Evolutionary conservation across 352 stramenopile species (phyloP), one percentile per base, ranked within the genome.

Genomic region (Pythium coloratum): DNA sequence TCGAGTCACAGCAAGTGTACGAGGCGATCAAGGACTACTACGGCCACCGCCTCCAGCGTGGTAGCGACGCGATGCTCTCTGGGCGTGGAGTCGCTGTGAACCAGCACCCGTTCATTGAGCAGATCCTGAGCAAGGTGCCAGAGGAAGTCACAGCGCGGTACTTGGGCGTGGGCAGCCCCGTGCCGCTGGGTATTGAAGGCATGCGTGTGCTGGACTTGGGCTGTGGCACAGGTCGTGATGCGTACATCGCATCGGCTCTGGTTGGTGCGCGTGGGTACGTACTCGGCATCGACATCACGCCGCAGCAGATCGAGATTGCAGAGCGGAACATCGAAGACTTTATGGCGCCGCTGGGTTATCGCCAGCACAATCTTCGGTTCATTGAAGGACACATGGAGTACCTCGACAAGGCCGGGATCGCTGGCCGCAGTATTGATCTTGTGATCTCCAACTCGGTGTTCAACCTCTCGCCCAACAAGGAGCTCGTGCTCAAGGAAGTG

Each of bases 391-490:
- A 92, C 46, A 92, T 97, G 63, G 91, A 98, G 71, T 82, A 86
- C 20, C 78, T 98, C n/a, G 77, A 86, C 44, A 77, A 95, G 54
- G 78, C 94, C 6, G 80, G 73, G 1, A 71, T 97, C n/a, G 77
- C 81, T 20, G 73, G 84, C 34, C 79, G 72, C 47, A 85, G 75
- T 3, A 91, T 97, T 55, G 92, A 98, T 75, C 72, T 98, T 6
- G 94, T 97, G 54, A 92, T 97, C 59, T 93, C 81, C 46, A 98
- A 98, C 77, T 97, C 90, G 60, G 91, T 97, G 9, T 94, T 98
- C 62, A 98, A 97, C 66, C 72, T 97, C 0, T 95, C 86, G 64
- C 84, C 89, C n/a, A 88, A 97, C 70, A 98, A 97, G 75, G 80
- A 92, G 57, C 78, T 82, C 16, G 93, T 97, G 9, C 74, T 98